Base-by-base conservation (phyloP, 169 alveolate genomes). In the Plasmodium reichenowi region DNA sequence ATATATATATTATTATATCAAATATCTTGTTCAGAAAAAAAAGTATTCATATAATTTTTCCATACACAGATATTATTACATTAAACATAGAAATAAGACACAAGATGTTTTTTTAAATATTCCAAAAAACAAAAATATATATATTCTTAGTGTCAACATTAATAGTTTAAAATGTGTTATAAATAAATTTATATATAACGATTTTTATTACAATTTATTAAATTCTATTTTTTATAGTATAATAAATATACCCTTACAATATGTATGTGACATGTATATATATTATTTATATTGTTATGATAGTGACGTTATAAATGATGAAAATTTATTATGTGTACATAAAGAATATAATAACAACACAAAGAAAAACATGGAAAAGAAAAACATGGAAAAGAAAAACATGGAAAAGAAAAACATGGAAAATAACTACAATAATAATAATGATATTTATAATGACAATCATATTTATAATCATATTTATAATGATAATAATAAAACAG, bases 151-250 rank as follows among this genome's bases (percentile, higher is more conserved):
- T 38, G 47, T 38, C 9, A 60, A 83, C 66, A 12, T 56, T 43
- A 15, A 24, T 5, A 68, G 38, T 1, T 48, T 71, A 17, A 83
- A 12, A 3, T 12, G 45, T 13, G 13, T 59, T 29, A 15, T 70
- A 7, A 13, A 62, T 58, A 13, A 63, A 48, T 32, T 20, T 20
- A 24, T 83, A 17, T 70, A 43, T 47, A 72, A 73, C 12, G 73
- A 83, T n/a, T 50, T 83, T 45, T 83, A 70, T 26, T 63, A 26
- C 15, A 83, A 70, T 12, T 6, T 58, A 2, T 17, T 83, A 5
- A 58, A 52, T 29, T 83, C 86, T 24, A 68, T 83, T 22, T 83
- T 38, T 17, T 45, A 32, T 50, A 43, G 63, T 48, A 29, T 74
- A 2, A 38, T 85, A 9, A 73, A 62, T 24, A 85, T 10, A 58